A percentile compares a stretch with the other conserved stretches of the same genome.
Conservation (phyloP, 2,329 filamentous ascomycete genomes). For the Neophaeococcomyces mojaviensis region DNA sequence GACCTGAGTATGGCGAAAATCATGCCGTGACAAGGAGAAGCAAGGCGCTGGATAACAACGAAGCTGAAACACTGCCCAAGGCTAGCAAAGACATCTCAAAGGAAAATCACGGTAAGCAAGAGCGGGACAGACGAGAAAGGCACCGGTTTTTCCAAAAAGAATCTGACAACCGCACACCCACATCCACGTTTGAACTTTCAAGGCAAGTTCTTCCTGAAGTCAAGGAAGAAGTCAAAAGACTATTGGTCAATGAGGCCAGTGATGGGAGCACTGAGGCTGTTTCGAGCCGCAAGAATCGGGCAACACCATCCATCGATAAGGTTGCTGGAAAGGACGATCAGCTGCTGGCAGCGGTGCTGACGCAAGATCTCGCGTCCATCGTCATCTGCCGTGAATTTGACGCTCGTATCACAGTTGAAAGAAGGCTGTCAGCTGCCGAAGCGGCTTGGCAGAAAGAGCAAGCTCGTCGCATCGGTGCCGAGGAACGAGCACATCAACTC, state of each 20-base stretch:
- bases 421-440: background rate
- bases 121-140: constrained; percentile 13
- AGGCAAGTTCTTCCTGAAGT: background rate
- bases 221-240: background rate
- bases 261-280: constrained; percentile 10
- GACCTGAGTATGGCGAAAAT: constrained; percentile 4
- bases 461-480: background rate
- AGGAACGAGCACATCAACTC: background rate
- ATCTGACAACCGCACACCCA: constrained; percentile 10
- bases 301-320: constrained; percentile 10
- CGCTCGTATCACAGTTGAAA: constrained; percentile 10
- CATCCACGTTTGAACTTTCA: background rate
- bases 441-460: background rate
- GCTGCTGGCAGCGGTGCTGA: constrained; percentile 14
- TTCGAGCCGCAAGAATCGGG: constrained; percentile 2
- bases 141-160: constrained; percentile 15
- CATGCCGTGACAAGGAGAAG: constrained; percentile 1
- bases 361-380: constrained; percentile 11
- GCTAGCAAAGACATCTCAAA: background rate
- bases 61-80: background rate
- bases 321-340: constrained; percentile 19
- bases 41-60: background rate
- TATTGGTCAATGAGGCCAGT: constrained; percentile 5
- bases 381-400: constrained; percentile 15
- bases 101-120: constrained; percentile 8